Evolutionary conservation across 2,329 filamentous ascomycete species (phyloP), one percentile per base, ranked within the genome.

Genomic region (Fusarium papillatum): DNA sequence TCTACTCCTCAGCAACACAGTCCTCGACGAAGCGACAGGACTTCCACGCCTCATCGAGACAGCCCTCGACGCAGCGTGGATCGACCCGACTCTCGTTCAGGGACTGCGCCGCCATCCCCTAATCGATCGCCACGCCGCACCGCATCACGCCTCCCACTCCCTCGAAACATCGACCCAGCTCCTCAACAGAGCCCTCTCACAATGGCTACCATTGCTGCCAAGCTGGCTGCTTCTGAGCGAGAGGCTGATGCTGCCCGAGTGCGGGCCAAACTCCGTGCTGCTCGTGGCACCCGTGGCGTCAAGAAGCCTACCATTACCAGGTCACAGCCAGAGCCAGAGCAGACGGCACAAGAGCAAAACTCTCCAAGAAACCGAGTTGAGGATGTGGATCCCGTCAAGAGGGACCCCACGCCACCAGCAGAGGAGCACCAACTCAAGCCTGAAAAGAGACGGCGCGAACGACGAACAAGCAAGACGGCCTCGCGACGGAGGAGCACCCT

Each of bases 401-500:
- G 79, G 8, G 83, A 85, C 38, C 73, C 71, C 3, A 68, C 55
- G 22, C 68, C 63, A 22, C 68, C 63, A n/a, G 69, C 72, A 41
- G 75, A 77, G 10, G 71, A 71, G 16, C 72, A 75, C 50, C 76
- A 78, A 68, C 73, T 80, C 59, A 80, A 74, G 63, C 81, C 83
- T 6, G 80, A 83, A 60, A 87, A 87, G 81, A 85, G 88, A 38
- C 90, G 90, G 80, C 85, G 88, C 50, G 90, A 86, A 79, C 86
- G 83, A 82, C 89, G 85, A 81, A 87, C 82, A 79, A 91, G 81
- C 82, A 93, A 86, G 85, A 86, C 82, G 11, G 87, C 91, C 4
- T 93, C 89, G 71, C 87, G 93, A 80, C 88, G 94, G 80, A 89
- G 94, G 81, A 95, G 93, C 79, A 96, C 94, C 24, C 85, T 96